phyloP scores from a whole-genome alignment of 441 rosid genomes.

The Breynia disticha region DNA sequence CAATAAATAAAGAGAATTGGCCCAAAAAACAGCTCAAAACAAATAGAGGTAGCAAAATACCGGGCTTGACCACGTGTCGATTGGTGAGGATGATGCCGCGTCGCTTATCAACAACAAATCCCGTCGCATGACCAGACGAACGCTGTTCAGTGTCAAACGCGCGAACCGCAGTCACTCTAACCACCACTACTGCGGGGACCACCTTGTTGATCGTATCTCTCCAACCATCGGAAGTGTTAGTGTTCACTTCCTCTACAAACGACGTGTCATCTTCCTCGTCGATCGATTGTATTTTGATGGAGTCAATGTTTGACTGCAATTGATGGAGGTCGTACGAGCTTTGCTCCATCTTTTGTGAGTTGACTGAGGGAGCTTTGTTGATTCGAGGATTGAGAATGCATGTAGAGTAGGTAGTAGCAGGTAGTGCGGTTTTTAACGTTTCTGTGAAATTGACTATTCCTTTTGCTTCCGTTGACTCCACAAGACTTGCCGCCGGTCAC shows the following conservation, averaged over 20 bases:
- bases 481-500: too few species aligned
- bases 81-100: slow-evolving; percentile 94
- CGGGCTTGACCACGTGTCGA: slow-evolving; percentile 80
- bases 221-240: slow-evolving; percentile 61
- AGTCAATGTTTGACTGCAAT: slow-evolving; percentile 9
- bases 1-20: background rate
- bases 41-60: slow-evolving; percentile 15
- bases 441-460: too few species aligned
- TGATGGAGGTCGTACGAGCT: background rate
- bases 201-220: slow-evolving; percentile 53
- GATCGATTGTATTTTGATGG: slow-evolving; percentile 1
- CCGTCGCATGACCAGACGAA: slow-evolving; percentile 71
- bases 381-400: too few species aligned
- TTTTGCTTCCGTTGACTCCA: too few species aligned
- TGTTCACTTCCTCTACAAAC: slow-evolving; percentile 5
- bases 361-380: too few species aligned
- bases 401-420: too few species aligned
- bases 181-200: slow-evolving; percentile 84
- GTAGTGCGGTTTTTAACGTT: too few species aligned
- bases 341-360: too few species aligned
- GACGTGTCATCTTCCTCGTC: slow-evolving; percentile 9
- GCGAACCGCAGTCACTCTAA: slow-evolving; percentile 70
- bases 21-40: background rate
- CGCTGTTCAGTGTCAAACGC: slow-evolving; percentile 80
- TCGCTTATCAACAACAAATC: slow-evolving; percentile 77